Evolutionary conservation across 306 rosid species (phyloP).

Genomic region (Dryas drummondii): DNA sequence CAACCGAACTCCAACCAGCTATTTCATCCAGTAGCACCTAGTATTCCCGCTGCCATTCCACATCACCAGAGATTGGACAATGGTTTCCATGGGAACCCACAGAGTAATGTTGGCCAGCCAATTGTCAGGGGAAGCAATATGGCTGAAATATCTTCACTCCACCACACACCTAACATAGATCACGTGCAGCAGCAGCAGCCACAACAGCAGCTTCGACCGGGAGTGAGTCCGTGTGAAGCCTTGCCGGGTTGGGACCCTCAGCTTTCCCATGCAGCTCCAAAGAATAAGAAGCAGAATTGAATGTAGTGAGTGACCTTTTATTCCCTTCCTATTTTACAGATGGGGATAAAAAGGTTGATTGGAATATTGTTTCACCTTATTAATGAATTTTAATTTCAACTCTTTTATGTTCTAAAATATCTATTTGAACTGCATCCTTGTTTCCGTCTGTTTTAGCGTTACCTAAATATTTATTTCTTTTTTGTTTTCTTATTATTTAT

Average conservation of each 20-base stretch:
- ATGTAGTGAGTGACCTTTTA: not conserved
- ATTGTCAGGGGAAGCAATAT: constrained; percentile 30
- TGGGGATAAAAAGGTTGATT: constrained; percentile 5
- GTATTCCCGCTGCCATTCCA: constrained; percentile 18
- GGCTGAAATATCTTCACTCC: constrained; percentile 30
- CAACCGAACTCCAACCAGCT: constrained; percentile 41
- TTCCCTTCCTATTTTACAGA: constrained; percentile 3
- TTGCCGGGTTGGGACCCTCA: constrained; percentile 33
- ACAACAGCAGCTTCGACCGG: constrained; percentile 32
- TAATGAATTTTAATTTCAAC: not conserved
- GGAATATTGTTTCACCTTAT: not conserved
- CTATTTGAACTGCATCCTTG: not conserved
- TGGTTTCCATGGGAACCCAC: constrained; percentile 27
- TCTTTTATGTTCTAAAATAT: not conserved
- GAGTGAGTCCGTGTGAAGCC: constrained; percentile 19
- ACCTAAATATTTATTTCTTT: too few relatives aligned
- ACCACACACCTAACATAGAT: constrained; percentile 16
- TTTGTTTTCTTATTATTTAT: too few relatives aligned
- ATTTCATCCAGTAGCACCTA: constrained; percentile 40
- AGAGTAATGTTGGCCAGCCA: constrained; percentile 24
- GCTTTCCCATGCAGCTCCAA: constrained; percentile 15
- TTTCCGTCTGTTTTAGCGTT: not conserved
- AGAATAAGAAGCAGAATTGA: constrained; percentile 27
- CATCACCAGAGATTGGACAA: constrained; percentile 39
- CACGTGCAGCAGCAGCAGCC: constrained; percentile 33